Evolutionary conservation across 2,329 filamentous ascomycete species (phyloP), one percentile per base, ranked within the genome.

Genomic region (Pezicula neosporulosa): DNA sequence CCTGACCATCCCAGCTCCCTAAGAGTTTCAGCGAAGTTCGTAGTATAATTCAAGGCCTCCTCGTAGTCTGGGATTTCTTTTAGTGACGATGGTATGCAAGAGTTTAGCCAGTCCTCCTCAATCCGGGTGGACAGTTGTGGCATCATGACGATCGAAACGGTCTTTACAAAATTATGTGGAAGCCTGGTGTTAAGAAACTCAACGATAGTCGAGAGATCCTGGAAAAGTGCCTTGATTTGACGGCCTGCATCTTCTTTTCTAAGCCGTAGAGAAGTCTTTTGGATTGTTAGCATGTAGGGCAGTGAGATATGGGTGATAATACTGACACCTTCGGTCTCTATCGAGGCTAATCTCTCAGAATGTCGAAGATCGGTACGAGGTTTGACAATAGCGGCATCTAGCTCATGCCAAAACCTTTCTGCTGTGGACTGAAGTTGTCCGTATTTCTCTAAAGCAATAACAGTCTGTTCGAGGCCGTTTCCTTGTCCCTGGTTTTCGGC

Each of bases 31-130:
- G 86, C 87, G 61, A 97, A 88, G 0, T 71, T 67, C 24, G 76
- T 73, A 0, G 90, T 82, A 39, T 80, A 74, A 37, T 80, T 76
- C n/a, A 96, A 78, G 6, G 85, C 80, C 2, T 74, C 72, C 61
- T 95, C 84, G 62, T 96, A 97, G 2, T 73, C 74, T 8, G 76
- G 74, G 68, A 97, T 84, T 10, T 86, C 84, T 10, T 80, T 75
- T 10, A 96, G 74, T 0, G 88, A 86, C 2, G 86, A 75, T 1
- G 94, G 93, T 0, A 99, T 85, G 1, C 84, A 82, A 13, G 83
- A 78, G 30, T 89, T 82, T 7, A 99, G 77, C 86, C 90, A 96
- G 4, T 79, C 75, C 4, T 79, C 79, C 38, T 90, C 85, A 10
- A 97, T 76, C 19, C 82, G 81, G 6, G 82, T 77, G 8, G 86